phyloP scores from a whole-genome alignment of 805 yeast genomes.

The Yarrowia sp. region DNA sequence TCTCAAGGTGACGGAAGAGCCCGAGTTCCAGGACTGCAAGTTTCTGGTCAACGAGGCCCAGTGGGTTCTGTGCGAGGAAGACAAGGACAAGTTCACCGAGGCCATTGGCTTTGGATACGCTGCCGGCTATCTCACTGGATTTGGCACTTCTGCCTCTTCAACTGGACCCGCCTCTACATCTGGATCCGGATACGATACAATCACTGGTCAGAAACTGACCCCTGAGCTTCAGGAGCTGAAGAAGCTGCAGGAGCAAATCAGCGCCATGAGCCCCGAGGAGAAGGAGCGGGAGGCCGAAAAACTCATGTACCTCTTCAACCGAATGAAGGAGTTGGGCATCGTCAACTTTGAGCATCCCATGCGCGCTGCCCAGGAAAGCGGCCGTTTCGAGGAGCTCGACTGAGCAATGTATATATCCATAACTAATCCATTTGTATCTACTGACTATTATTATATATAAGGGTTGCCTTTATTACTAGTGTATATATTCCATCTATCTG shows the following conservation, averaged over 20 bases:
- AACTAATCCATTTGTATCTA: no score
- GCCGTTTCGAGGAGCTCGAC: slow-evolving; percentile 16
- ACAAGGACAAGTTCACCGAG: slow-evolving; percentile 31
- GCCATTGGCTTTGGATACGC: slow-evolving; percentile 38
- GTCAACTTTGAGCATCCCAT: slow-evolving; percentile 44
- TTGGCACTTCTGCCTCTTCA: slow-evolving; percentile 31
- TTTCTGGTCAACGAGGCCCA: slow-evolving; percentile 32
- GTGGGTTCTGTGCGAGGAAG: slow-evolving; percentile 32
- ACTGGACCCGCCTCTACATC: not conserved
- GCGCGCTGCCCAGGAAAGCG: slow-evolving; percentile 20
- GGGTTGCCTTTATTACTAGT: no score
- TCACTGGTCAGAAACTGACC: slow-evolving; percentile 35
- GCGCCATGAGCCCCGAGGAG: slow-evolving; percentile 44
- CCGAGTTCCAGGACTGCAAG: slow-evolving; percentile 29
- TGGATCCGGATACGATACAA: slow-evolving; percentile 30
- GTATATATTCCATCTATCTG: no score
- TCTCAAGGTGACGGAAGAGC: slow-evolving; percentile 31
- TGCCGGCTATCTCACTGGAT: slow-evolving; percentile 33
- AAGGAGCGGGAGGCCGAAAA: slow-evolving; percentile 48
- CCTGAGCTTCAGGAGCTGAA: slow-evolving; percentile 18
- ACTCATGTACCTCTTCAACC: slow-evolving; percentile 44
- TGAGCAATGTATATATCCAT: not conserved
- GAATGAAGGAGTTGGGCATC: slow-evolving; percentile 43
- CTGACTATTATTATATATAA: no score
- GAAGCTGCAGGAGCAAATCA: slow-evolving; percentile 7